Percentiles rank a stretch among this genome's conserved stretches.
phyloP scores from a whole-genome alignment of 768 basidiomycete species.

The Mycena kentingensis region DNA sequence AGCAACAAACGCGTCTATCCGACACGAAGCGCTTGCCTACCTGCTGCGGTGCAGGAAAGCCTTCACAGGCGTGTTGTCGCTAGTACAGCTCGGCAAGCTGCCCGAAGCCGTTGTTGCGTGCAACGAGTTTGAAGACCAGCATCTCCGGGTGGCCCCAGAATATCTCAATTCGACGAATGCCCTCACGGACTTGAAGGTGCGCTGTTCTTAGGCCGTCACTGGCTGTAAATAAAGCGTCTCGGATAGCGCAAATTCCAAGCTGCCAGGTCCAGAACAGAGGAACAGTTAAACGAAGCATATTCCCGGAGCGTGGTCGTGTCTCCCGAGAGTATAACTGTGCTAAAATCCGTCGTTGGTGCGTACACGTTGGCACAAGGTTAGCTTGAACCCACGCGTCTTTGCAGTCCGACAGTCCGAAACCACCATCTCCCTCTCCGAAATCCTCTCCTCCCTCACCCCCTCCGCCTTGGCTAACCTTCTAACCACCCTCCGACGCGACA shows the following conservation, averaged over 20 bases:
- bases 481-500: conserved; percentile 63
- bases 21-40: conserved; percentile 54
- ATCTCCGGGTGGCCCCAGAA: conserved; percentile 50
- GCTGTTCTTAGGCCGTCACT: conserved; percentile 5
- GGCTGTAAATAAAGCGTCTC: conserved; percentile 3
- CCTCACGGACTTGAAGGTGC: conserved; percentile 59
- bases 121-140: conserved; percentile 37
- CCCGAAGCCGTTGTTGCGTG: conserved; percentile 60
- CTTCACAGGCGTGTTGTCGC: conserved; percentile 43
- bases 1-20: conserved; percentile 53
- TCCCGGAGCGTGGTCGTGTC: conserved; percentile 56
- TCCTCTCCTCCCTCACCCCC: conserved; percentile 62
- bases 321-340: conserved; percentile 51
- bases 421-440: conserved; percentile 49
- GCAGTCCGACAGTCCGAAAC: conserved; percentile 61
- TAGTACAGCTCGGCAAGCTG: conserved; percentile 61
- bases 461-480: conserved; percentile 58
- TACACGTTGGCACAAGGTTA: conserved; percentile 2
- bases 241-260: conserved; percentile 57
- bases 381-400: conserved; percentile 1
- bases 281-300: conserved; percentile 72
- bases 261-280: conserved; percentile 61
- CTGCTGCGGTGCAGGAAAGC: conserved; percentile 53
- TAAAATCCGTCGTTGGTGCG: conserved; percentile 50
- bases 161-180: conserved; percentile 56